These are phyloP conservation scores for Thinopyrum elongatum DNA, from an alignment of 176 grass and related monocot genomes.

Conservation along the genomic window DNA sequence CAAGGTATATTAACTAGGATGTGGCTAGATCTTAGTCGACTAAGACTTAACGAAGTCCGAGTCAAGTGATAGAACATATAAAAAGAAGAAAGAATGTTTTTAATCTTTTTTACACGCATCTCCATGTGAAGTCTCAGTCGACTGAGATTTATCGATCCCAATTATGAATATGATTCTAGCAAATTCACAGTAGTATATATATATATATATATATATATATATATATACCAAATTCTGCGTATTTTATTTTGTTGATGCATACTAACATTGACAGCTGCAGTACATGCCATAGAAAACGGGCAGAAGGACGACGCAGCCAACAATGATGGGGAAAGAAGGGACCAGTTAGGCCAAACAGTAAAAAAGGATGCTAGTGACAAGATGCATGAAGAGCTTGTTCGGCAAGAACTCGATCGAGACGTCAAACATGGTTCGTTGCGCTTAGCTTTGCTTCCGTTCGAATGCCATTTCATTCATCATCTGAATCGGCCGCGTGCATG, in stretches of 20 bases:
- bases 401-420: conserved; percentile 1
- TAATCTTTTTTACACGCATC: no score
- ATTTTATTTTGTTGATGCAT: background rate
- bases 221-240: no score
- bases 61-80: no score
- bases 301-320: background rate
- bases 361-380: background rate
- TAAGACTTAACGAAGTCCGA: no score
- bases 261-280: background rate
- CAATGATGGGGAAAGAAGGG: background rate
- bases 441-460: no score
- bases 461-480: background rate
- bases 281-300: background rate
- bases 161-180: no score
- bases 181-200: no score
- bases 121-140: no score
- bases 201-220: no score
- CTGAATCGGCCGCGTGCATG: background rate
- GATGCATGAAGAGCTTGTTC: conserved; percentile 1
- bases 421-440: background rate
- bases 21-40: no score
- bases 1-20: conserved; percentile 1
- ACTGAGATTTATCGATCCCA: no score
- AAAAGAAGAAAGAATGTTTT: no score
- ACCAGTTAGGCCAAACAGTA: background rate